Evolutionary conservation across 441 rosid species (phyloP).

Genomic region (Euphorbia celastroides): DNA sequence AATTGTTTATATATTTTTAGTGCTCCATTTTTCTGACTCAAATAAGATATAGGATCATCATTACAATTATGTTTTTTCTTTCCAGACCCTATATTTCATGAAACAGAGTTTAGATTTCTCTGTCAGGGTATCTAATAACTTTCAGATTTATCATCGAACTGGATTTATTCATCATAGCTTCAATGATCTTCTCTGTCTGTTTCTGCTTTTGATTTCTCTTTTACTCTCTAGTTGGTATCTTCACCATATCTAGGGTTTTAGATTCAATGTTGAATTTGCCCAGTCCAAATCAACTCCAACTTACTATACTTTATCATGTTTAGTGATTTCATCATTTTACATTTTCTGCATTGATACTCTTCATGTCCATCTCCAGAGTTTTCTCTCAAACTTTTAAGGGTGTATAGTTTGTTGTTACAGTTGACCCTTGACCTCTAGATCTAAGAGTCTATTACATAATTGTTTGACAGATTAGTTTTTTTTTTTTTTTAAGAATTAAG

Average conservation of each 20-base stretch:
- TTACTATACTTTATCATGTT: not conserved
- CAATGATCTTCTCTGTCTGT: constrained; percentile 43
- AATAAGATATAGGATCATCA: constrained; percentile 35
- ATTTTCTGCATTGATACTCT: not conserved
- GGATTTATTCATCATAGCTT: constrained; percentile 41
- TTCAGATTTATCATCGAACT: constrained; percentile 37
- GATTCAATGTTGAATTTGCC: not conserved
- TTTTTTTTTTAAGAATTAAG: too few relatives aligned
- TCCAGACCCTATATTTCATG: constrained; percentile 28
- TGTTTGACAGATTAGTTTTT: too few relatives aligned
- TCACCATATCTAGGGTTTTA: constrained; percentile 2
- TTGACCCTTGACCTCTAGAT: too few relatives aligned
- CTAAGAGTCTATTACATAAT: too few relatives aligned
- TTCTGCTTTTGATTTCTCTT: constrained; percentile 22
- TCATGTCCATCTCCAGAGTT: not conserved
- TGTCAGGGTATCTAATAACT: constrained; percentile 24
- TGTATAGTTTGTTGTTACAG: constrained; percentile 2
- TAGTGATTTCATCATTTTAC: not conserved
- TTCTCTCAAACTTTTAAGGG: not conserved
- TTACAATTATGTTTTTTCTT: constrained; percentile 21
- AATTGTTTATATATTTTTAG: not conserved
- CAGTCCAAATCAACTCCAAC: not conserved
- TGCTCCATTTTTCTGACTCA: constrained; percentile 23
- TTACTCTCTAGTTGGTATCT: constrained; percentile 15
- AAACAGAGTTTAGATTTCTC: constrained; percentile 29